Conservation (phyloP, 2,329 filamentous ascomycete genomes). For the Aspergillus persii region DNA sequence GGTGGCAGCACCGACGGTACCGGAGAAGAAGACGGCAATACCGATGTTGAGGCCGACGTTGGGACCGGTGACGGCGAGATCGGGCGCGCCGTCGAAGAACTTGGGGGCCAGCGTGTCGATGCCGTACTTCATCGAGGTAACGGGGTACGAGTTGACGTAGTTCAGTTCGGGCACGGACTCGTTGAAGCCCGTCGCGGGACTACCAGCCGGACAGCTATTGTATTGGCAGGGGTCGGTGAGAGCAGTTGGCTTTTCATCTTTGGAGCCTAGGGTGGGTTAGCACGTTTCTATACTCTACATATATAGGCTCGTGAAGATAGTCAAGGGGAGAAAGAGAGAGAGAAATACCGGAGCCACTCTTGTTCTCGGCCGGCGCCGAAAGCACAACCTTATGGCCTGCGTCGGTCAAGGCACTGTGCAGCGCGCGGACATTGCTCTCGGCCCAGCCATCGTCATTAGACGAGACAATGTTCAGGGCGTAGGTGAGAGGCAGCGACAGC, state of each 20-base stretch:
- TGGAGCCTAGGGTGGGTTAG: constrained; percentile 48
- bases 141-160: constrained; percentile 71
- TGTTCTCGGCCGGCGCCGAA: constrained; percentile 64
- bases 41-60: constrained; percentile 62
- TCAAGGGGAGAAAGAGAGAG: neutral
- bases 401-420: constrained; percentile 56
- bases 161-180: constrained; percentile 58
- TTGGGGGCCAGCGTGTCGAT: constrained; percentile 56
- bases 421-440: constrained; percentile 62
- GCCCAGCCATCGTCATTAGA: constrained; percentile 75
- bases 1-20: constrained; percentile 65
- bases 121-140: constrained; percentile 63
- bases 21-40: constrained; percentile 57
- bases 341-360: constrained; percentile 59
- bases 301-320: too few relatives aligned
- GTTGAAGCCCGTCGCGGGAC: constrained; percentile 58
- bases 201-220: constrained; percentile 58
- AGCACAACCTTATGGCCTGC: constrained; percentile 62
- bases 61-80: constrained; percentile 64
- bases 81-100: constrained; percentile 55
- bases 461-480: constrained; percentile 57
- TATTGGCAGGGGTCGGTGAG: constrained; percentile 58
- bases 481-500: constrained; percentile 21
- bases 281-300: constrained; percentile 4
- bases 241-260: constrained; percentile 47